Base-by-base conservation (phyloP, 495 filamentous ascomycete genomes). In the Penicillium bialowiezense region DNA sequence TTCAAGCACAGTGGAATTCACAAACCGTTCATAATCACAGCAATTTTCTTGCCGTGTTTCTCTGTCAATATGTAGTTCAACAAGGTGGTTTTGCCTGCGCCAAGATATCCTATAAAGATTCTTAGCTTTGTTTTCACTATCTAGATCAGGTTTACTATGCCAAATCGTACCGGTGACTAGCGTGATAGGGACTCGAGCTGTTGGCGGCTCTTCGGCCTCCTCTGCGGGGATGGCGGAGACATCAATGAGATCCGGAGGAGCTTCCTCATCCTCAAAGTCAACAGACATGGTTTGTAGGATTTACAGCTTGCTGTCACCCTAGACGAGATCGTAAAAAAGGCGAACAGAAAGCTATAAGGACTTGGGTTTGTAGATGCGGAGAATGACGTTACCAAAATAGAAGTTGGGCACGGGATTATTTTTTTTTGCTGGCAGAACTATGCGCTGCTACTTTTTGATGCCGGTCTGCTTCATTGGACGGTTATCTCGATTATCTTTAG, bases 1-100 rank as follows among this genome's bases (percentile, higher is more conserved):
- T 49, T 17, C 21, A 46, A n/a, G 17, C 23, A 36, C 20, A 31
- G 5, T 15, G 13, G 7, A 12, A 12, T 17, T 34, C 51, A 74
- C 73, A 52, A 63, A 82, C 90, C 92, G 67, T 98, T 98, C 72
- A 97, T 81, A 49, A 98, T 98, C 20, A 98, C 93, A 8, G 93
- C 93, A 64, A 98, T 90, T 64, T 86, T 93, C 76, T 97, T 97
- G 61, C 91, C 92, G 79, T 97, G 93, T 44, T 89, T 84, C 52
- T 91, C 90, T 17, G 83, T 90, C 29, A 98, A 75, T 35, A 98
- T 97, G 65, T 97, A 95, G 61, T 98, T 98, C 37, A 98, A 73
- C 6, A 98, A 72, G 0, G 95, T 97, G 0, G 92, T 97, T 67
- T 98, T 98, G 15, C 93, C 93, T 19, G 93, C 88, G 24, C 93